Conservation (phyloP, 2,329 filamentous ascomycete species). For the Monosporascus sp. region DNA sequence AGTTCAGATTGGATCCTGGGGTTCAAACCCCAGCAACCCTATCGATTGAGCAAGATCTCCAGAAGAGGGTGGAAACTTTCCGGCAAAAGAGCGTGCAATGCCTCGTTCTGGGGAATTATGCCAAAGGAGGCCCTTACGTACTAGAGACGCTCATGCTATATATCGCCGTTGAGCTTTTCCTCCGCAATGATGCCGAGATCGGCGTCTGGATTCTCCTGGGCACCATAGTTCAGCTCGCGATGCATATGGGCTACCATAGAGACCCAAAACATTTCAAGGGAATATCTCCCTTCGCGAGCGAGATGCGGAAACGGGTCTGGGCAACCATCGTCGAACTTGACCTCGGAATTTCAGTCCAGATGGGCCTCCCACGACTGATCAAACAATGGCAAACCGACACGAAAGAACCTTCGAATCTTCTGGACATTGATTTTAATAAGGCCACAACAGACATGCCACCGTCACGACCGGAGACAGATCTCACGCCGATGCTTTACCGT, state of each 20-base stretch:
- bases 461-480: constrained; percentile 22
- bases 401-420: constrained; percentile 35
- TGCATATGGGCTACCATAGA: constrained; percentile 39
- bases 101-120: constrained; percentile 34
- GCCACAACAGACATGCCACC: constrained; percentile 30
- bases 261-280: constrained; percentile 36
- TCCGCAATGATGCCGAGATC: constrained; percentile 24
- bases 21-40: constrained; percentile 6
- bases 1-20: constrained; percentile 1
- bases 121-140: constrained; percentile 36
- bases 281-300: constrained; percentile 34
- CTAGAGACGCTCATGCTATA: constrained; percentile 34
- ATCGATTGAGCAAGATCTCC: not conserved
- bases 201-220: constrained; percentile 31
- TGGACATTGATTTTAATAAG: constrained; percentile 37
- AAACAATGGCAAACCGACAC: constrained; percentile 36
- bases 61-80: constrained; percentile 6
- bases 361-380: constrained; percentile 41
- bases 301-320: constrained; percentile 43
- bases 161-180: constrained; percentile 25
- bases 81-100: constrained; percentile 31
- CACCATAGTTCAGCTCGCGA: constrained; percentile 29
- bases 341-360: constrained; percentile 36
- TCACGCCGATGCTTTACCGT: constrained; percentile 19
- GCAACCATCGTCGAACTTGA: constrained; percentile 35